A percentile compares a stretch with the other conserved stretches of the same genome.
phyloP scores from a whole-genome alignment of 177 flowering plant species.

The Vitis hybrid region DNA sequence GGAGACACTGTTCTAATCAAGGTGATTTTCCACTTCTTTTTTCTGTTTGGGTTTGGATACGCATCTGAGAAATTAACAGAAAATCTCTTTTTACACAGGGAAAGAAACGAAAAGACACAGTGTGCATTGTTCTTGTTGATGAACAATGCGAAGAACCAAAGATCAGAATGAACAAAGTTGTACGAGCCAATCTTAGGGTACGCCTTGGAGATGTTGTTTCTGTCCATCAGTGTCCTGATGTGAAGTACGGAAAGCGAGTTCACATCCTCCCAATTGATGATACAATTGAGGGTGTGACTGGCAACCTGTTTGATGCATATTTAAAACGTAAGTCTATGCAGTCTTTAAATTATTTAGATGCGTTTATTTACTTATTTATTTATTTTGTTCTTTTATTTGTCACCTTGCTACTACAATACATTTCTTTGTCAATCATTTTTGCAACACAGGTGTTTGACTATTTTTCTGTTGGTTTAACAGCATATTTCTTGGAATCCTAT shows the following conservation, averaged over 20 bases:
- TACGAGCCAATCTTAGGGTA: slow-evolving; percentile 57
- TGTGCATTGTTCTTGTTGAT: slow-evolving; percentile 55
- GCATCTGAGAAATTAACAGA: not conserved
- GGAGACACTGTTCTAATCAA: slow-evolving; percentile 42
- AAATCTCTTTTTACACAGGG: slow-evolving; percentile 32
- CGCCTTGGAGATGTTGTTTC: slow-evolving; percentile 68
- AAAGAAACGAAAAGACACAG: slow-evolving; percentile 50
- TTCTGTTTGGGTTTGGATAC: not conserved
- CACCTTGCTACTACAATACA: not conserved
- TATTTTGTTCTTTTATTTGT: not conserved
- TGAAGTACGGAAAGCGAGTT: slow-evolving; percentile 58
- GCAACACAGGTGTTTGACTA: not conserved
- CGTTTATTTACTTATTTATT: not conserved
- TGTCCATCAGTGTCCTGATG: slow-evolving; percentile 48
- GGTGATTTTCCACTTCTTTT: slow-evolving; percentile 15
- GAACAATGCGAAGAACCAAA: slow-evolving; percentile 59
- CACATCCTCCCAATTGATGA: slow-evolving; percentile 62
- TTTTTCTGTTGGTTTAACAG: slow-evolving; percentile 27
- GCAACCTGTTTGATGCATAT: slow-evolving; percentile 59
- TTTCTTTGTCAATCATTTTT: not conserved
- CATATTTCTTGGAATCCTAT: slow-evolving; percentile 59
- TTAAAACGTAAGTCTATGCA: slow-evolving; percentile 38
- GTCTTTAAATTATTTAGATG: not conserved
- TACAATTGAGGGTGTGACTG: slow-evolving; percentile 58
- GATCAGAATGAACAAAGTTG: slow-evolving; percentile 64